Evolutionary conservation across 441 rosid genomes (phyloP).

Genomic region (Hypseocharis bilobata): DNA sequence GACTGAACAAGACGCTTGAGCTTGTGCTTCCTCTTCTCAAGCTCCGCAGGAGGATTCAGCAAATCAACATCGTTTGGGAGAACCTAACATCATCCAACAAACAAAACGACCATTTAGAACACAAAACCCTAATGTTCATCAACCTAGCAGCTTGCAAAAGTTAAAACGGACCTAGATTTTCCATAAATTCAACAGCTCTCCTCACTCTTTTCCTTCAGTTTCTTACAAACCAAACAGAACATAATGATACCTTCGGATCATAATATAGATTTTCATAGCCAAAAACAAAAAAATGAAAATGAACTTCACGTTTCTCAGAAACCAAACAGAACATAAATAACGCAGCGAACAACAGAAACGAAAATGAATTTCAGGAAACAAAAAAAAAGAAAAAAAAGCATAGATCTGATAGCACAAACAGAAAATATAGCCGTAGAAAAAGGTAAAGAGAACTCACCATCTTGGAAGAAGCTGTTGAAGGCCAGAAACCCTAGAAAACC

Average conservation of each 20-base stretch:
- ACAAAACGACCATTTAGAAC: no score
- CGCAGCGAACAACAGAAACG: background rate
- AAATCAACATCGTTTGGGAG: conserved; percentile 60
- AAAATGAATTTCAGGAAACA: background rate
- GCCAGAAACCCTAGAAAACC: background rate
- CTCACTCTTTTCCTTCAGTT: no score
- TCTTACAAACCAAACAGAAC: background rate
- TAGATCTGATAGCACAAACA: background rate
- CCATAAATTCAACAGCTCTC: no score
- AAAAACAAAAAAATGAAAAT: background rate
- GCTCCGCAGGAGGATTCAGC: conserved; percentile 59
- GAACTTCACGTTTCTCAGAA: background rate
- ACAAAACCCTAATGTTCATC: no score
- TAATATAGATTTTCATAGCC: background rate
- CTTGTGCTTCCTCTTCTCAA: conserved; percentile 75
- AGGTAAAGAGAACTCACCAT: background rate
- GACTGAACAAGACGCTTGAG: conserved; percentile 68
- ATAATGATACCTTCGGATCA: no score
- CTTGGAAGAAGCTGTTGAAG: background rate
- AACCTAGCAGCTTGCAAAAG: no score
- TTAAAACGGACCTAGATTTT: no score
- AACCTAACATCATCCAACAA: conserved; percentile 28
- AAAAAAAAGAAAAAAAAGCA: background rate
- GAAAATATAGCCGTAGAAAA: background rate
- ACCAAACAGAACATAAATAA: background rate